Conservation (phyloP, 2,329 filamentous ascomycete genomes). For the Stachybotrys echinatus region DNA sequence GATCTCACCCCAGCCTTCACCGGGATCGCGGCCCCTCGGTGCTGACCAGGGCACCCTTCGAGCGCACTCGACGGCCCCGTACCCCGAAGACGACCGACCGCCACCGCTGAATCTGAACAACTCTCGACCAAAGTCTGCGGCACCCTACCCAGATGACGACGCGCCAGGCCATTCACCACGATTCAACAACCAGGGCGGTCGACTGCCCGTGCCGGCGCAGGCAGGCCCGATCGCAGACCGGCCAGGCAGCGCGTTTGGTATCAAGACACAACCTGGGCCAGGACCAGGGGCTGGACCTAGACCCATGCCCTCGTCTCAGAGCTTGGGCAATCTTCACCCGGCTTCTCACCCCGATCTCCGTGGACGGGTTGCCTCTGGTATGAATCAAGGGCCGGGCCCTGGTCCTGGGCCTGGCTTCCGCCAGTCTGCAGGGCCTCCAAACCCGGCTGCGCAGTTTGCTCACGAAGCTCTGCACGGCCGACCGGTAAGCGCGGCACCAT, state of each 20-base stretch:
- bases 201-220: slow-evolving; percentile 35
- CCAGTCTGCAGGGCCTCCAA: background rate
- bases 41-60: slow-evolving; percentile 17
- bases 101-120: slow-evolving; percentile 40
- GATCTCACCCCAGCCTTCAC: slow-evolving; percentile 9
- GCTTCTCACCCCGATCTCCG: slow-evolving; percentile 29
- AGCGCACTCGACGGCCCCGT: slow-evolving; percentile 56
- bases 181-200: slow-evolving; percentile 42
- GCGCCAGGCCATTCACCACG: slow-evolving; percentile 26
- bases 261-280: slow-evolving; percentile 35
- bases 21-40: background rate
- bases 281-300: slow-evolving; percentile 15
- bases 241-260: slow-evolving; percentile 48
- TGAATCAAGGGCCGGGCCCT: background rate
- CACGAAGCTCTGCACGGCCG: slow-evolving; percentile 13
- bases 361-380: slow-evolving; percentile 31
- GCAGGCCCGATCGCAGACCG: slow-evolving; percentile 40
- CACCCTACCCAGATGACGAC: slow-evolving; percentile 52
- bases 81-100: slow-evolving; percentile 63
- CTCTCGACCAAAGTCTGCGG: slow-evolving; percentile 37
- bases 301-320: slow-evolving; percentile 36
- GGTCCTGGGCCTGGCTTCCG: background rate
- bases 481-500: slow-evolving; percentile 20
- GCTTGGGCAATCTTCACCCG: slow-evolving; percentile 40
- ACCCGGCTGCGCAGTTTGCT: slow-evolving; percentile 11